phyloP scores from a whole-genome alignment of 2,329 filamentous ascomycete genomes.

The Pseudonectria buxi region DNA sequence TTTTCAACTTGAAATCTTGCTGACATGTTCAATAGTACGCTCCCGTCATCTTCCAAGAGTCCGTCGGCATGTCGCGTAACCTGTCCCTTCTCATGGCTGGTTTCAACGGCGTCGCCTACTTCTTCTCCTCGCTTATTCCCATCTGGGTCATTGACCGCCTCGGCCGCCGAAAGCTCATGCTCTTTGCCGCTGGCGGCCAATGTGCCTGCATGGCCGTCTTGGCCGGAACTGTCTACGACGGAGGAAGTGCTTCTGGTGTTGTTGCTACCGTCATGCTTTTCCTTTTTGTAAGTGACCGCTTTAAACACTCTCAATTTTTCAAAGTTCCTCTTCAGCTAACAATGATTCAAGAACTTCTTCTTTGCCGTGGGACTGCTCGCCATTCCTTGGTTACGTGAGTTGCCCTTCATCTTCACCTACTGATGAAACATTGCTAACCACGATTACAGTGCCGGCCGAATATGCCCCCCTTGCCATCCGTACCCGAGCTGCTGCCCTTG shows the following conservation, averaged over 20 bases:
- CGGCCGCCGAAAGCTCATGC: constrained; percentile 53
- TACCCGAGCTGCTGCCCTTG: constrained; percentile 30
- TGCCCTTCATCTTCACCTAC: not conserved
- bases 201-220: constrained; percentile 39
- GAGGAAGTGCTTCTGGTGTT: constrained; percentile 30
- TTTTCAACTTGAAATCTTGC: not conserved
- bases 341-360: constrained; percentile 27
- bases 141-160: constrained; percentile 33
- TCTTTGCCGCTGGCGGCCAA: constrained; percentile 36
- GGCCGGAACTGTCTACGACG: constrained; percentile 35
- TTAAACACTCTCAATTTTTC: too few relatives aligned
- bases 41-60: constrained; percentile 38
- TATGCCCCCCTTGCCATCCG: constrained; percentile 35
- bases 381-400: constrained; percentile 30
- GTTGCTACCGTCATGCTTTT: constrained; percentile 39
- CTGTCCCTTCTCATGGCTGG: constrained; percentile 46
- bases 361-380: constrained; percentile 35
- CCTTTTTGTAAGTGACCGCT: constrained; percentile 25
- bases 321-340: too few relatives aligned
- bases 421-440: constrained; percentile 2
- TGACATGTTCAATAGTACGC: constrained; percentile 24
- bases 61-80: constrained; percentile 35
- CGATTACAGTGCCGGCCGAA: constrained; percentile 31
- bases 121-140: constrained; percentile 24
- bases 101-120: constrained; percentile 38